Base-by-base conservation (phyloP, 495 filamentous ascomycete genomes). In the Aspergillus biplanus region DNA sequence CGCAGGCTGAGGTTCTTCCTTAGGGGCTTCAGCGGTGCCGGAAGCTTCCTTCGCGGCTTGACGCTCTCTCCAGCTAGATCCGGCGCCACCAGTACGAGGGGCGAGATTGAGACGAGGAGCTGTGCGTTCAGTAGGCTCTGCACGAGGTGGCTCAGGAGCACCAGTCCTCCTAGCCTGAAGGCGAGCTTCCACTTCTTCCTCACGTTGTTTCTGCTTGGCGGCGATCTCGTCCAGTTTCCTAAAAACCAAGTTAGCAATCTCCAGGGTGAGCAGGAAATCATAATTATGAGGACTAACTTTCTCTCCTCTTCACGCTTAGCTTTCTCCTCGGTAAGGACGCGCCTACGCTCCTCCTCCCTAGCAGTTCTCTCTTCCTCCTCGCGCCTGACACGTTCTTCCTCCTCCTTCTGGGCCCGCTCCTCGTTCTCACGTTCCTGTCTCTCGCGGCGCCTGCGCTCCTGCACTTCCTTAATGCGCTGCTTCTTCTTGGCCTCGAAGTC, bases 401-500 rank as follows among this genome's bases (percentile, higher is more conserved):
- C 92, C 74, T 99, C 96, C 59, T 82, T 81, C 49, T 82, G 81
- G 54, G 77, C 83, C 44, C 86, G 83, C 81, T 97, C 92, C 60
- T 82, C 85, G 71, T 92, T 92, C 78, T 96, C 92, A 48, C 83
- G 85, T 80, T 96, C 92, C 33, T 85, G 82, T 76, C 85, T 89
- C 85, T 94, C 92, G 62, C 87, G 87, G 53, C 77, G 79, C 35
- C 78, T 89, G 65, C 84, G 84, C 69, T 97, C 93, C 61, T 80
- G 82, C 67, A 90, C 86, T 69, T 97, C 93, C 85, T 91, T 92
- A 72, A 89, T 83, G 65, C 95, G 90, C 65, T 89, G 84, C 57
- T 89, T 89, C 80, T 97, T 93, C 80, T 94, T 91, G 75, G 87
- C 87, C 80, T 97, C 88, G 56, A 96, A 85, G 68, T 98, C 94